Percentiles rank a stretch among this genome's conserved stretches.
Evolutionary conservation across 805 yeast species (phyloP).

Genomic region (Myxozyma mucilagina): DNA sequence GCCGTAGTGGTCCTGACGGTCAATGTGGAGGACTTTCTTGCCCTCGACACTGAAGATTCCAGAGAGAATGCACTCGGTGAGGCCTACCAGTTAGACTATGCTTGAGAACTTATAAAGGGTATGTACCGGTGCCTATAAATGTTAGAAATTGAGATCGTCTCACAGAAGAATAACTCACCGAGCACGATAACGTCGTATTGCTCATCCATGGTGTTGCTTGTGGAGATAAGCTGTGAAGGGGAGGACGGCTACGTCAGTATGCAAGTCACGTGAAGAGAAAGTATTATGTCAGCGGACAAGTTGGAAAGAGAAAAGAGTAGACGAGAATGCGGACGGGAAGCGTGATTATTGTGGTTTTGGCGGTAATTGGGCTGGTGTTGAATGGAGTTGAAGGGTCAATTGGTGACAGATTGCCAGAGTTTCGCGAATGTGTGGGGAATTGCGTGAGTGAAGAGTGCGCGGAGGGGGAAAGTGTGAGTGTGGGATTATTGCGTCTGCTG

Average conservation of each 20-base stretch:
- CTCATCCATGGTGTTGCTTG: slow-evolving; percentile 68
- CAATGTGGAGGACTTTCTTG: slow-evolving; percentile 94
- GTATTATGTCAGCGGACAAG: not conserved
- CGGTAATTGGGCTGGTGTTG: not conserved
- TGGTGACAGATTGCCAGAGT: slow-evolving; percentile 54
- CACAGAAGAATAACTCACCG: slow-evolving; percentile 50
- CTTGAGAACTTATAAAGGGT: not conserved
- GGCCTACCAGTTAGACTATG: slow-evolving; percentile 50
- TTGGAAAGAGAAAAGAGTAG: not conserved
- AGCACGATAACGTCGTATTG: slow-evolving; percentile 94
- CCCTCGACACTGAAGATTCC: slow-evolving; percentile 97
- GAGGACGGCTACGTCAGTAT: not conserved
- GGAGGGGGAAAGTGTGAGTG: slow-evolving; percentile 39
- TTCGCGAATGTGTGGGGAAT: slow-evolving; percentile 46
- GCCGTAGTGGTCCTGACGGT: slow-evolving; percentile 94
- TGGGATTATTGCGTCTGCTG: slow-evolving; percentile 50
- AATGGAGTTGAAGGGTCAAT: slow-evolving; percentile 43
- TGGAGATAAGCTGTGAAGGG: not conserved
- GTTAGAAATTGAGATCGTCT: not conserved
- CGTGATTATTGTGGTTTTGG: not conserved
- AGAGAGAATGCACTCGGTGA: slow-evolving; percentile 93
- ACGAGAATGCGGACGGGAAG: not conserved
- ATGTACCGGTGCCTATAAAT: slow-evolving; percentile 40
- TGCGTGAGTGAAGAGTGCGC: slow-evolving; percentile 45
- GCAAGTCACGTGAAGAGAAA: no score